Conservation (phyloP, 2,329 filamentous ascomycete genomes). For the Ceratocystis harringtonii region DNA sequence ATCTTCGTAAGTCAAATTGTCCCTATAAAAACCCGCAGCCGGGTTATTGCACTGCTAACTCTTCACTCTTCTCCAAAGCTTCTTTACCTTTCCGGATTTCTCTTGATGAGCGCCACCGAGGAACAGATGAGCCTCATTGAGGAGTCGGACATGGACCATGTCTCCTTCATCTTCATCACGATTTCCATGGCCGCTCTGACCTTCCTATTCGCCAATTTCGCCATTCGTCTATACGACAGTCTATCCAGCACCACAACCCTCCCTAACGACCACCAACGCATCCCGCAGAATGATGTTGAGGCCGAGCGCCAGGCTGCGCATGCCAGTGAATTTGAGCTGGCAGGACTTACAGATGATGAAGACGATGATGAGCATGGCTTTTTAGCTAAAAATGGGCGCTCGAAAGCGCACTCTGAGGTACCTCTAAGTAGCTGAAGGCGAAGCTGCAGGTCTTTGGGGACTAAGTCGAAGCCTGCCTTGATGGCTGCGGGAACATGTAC, state of each 20-base stretch:
- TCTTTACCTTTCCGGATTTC: slow-evolving; percentile 78
- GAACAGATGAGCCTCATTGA: slow-evolving; percentile 79
- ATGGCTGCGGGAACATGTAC: background rate
- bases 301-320: slow-evolving; percentile 52
- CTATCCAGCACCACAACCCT: slow-evolving; percentile 26
- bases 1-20: slow-evolving; percentile 36
- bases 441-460: background rate
- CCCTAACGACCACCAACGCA: background rate
- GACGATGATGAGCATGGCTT: slow-evolving; percentile 28
- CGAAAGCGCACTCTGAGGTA: background rate
- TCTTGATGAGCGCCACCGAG: slow-evolving; percentile 96
- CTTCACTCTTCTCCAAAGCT: slow-evolving; percentile 38
- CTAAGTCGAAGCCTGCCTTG: background rate
- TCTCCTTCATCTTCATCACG: slow-evolving; percentile 81
- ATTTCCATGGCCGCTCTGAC: slow-evolving; percentile 81
- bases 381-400: background rate
- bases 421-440: background rate
- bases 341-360: slow-evolving; percentile 77
- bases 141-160: slow-evolving; percentile 63
- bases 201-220: slow-evolving; percentile 81
- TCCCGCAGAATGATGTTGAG: slow-evolving; percentile 21
- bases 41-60: too few relatives aligned
- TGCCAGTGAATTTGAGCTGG: slow-evolving; percentile 85
- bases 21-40: too few relatives aligned
- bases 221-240: slow-evolving; percentile 69